phyloP scores from a whole-genome alignment of 1,139 yeast genomes.

The Hyphopichia wangnamkhiaoensis region DNA sequence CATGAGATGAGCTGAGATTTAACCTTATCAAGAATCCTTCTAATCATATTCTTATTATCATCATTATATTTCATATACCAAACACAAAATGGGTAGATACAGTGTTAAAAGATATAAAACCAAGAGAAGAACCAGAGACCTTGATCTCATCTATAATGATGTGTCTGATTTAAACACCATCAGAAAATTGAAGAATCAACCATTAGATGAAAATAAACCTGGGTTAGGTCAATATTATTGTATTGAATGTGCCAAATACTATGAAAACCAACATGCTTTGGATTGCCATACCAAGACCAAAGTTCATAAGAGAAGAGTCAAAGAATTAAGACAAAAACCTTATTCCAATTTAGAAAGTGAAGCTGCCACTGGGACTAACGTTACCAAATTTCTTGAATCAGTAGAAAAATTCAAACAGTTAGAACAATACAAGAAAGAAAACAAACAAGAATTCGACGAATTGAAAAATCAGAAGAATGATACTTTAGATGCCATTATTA shows the following conservation, averaged over 20 bases:
- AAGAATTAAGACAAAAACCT: constrained; percentile 73
- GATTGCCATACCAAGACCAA: constrained; percentile 74
- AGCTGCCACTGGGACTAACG: constrained; percentile 83
- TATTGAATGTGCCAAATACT: constrained; percentile 90
- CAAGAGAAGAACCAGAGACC: constrained; percentile 80
- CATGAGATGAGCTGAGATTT: neutral
- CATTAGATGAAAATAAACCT: constrained; percentile 84
- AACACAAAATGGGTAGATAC: constrained; percentile 72
- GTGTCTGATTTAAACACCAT: constrained; percentile 65
- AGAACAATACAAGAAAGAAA: constrained; percentile 40
- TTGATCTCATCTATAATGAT: constrained; percentile 82
- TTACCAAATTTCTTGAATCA: constrained; percentile 62
- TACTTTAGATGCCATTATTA: constrained; percentile 41
- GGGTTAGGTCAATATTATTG: constrained; percentile 96
- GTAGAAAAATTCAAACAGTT: constrained; percentile 56
- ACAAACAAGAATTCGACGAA: constrained; percentile 38
- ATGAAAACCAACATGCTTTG: constrained; percentile 74
- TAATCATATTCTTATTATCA: neutral
- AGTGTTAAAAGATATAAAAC: constrained; percentile 75
- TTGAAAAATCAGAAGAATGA: constrained; percentile 41
- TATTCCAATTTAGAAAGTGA: constrained; percentile 87
- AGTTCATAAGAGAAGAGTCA: constrained; percentile 83
- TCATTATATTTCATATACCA: neutral
- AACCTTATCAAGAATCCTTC: constrained; percentile 9
- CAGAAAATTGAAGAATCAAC: constrained; percentile 69